Evolutionary conservation across 2,329 filamentous ascomycete genomes (phyloP), one percentile per base, ranked within the genome.

Genomic region (Claviceps sp.): DNA sequence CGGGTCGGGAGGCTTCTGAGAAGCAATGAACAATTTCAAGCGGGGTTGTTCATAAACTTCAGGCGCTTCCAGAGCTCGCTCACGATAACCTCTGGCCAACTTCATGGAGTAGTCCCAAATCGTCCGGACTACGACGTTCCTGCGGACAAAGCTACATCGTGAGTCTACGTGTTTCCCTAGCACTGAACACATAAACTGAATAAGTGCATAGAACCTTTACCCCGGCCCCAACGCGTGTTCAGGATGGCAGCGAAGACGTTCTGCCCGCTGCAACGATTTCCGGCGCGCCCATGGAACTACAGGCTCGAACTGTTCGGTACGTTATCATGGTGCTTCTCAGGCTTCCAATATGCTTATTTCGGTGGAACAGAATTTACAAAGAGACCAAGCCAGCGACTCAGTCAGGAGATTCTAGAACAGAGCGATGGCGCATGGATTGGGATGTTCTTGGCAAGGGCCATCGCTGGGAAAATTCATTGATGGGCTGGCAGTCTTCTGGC

Each of bases 371-470:
- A 64, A 98, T 98, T 70, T 97, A 86, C 76, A 82, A 85, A 62
- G 88, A 89, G 48, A 66, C 87, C 53, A 98, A 98, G 73, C 82
- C 93, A n/a, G 91, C 93, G 38, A 96, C 91, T 44, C 93, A 98
- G 71, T 97, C 91, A 37, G 91, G 93, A 57, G 79, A 82, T 61
- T 95, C 88, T 86, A 83, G 87, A 65, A 74, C 79, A 52, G 81
- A 86, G 65, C 80, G 85, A 63, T 98, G 93, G 93, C 85, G 90
- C 49, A 94, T 98, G 89, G 93, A 98, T 68, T 98, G 93, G 93
- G 93, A 98, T 67, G 82, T 95, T 47, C 77, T 97, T 36, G 71
- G 77, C 61, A 96, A 94, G 74, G 93, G 93, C 55, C 88, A 96
- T 71, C 81, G 93, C 61, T 98, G 93, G 94, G 93, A 98, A 75